Percentiles rank a stretch among this genome's conserved stretches.
Conservation (phyloP, 1,284 basidiomycete species). For the Coriolopsis trogii region DNA sequence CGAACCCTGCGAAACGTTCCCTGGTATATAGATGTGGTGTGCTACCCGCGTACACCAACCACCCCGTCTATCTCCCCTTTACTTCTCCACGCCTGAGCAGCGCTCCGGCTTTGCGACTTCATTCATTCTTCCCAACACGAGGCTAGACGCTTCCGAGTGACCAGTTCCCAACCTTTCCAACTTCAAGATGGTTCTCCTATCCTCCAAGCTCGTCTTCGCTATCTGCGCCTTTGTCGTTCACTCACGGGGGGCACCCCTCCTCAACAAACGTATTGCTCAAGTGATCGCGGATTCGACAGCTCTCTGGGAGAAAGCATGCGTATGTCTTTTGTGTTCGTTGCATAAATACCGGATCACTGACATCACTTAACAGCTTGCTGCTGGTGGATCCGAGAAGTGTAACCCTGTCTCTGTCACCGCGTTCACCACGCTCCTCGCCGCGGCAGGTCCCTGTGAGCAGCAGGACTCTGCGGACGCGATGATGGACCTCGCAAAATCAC, state of each 20-base stretch:
- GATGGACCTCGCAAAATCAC: slow-evolving; percentile 60
- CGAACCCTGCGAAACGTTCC: not conserved
- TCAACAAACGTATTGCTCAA: slow-evolving; percentile 45
- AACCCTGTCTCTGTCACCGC: slow-evolving; percentile 54
- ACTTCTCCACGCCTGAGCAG: slow-evolving; percentile 11
- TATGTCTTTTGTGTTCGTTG: slow-evolving; percentile 25
- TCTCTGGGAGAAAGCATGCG: slow-evolving; percentile 45
- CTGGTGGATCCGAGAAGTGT: slow-evolving; percentile 56
- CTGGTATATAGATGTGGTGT: slow-evolving; percentile 1
- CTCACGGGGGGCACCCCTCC: slow-evolving; percentile 30
- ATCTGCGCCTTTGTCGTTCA: slow-evolving; percentile 22
- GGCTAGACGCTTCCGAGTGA: slow-evolving; percentile 14
- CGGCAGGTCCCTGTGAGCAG: slow-evolving; percentile 59
- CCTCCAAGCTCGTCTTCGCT: slow-evolving; percentile 21
- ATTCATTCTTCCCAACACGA: not conserved
- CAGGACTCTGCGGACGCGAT: slow-evolving; percentile 63
- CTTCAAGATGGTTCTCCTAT: slow-evolving; percentile 24
- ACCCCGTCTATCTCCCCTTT: not conserved
- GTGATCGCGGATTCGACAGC: slow-evolving; percentile 40
- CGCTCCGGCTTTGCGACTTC: slow-evolving; percentile 9
- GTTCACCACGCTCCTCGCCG: slow-evolving; percentile 57
- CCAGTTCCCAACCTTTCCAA: not conserved
- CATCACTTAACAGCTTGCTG: slow-evolving; percentile 38
- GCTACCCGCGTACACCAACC: not conserved
- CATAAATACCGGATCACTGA: not conserved